Percentiles rank a stretch among this genome's conserved stretches.
Conservation (phyloP, 257 asterid genomes). For the Nicotiana benthamiana region DNA sequence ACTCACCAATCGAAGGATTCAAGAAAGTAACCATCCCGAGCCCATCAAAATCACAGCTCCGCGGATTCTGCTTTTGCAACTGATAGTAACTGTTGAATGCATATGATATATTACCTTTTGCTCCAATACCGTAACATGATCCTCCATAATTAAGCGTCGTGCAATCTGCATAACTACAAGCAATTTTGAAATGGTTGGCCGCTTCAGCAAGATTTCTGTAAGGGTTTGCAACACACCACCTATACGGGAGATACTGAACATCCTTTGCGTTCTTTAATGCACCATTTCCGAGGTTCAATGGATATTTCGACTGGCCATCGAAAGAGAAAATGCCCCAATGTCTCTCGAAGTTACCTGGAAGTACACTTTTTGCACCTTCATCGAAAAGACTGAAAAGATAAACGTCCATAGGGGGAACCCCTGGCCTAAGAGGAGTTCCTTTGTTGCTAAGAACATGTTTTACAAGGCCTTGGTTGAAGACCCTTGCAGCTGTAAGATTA, state of each 20-base stretch:
- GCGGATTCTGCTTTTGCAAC: slow-evolving; percentile 57
- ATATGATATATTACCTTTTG: slow-evolving; percentile 73
- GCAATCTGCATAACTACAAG: slow-evolving; percentile 81
- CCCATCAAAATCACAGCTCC: slow-evolving; percentile 88
- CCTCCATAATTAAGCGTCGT: slow-evolving; percentile 84
- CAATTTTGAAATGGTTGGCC: slow-evolving; percentile 54
- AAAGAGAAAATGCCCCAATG: slow-evolving; percentile 95
- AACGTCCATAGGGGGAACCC: slow-evolving; percentile 67
- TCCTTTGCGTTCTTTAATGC: slow-evolving; percentile 54
- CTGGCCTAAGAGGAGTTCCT: slow-evolving; percentile 88
- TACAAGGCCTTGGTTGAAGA: slow-evolving; percentile 78
- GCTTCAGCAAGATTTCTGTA: slow-evolving; percentile 58
- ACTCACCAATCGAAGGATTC: slow-evolving; percentile 76
- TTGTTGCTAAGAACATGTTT: slow-evolving; percentile 44
- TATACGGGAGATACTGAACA: slow-evolving; percentile 72
- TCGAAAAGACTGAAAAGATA: slow-evolving; percentile 83
- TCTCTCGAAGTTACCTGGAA: slow-evolving; percentile 87
- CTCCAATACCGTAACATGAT: slow-evolving; percentile 63
- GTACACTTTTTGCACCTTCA: slow-evolving; percentile 74
- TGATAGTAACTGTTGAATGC: slow-evolving; percentile 92
- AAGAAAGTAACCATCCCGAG: slow-evolving; percentile 88
- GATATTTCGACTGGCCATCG: slow-evolving; percentile 90
- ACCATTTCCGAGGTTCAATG: slow-evolving; percentile 69
- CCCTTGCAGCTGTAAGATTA: slow-evolving; percentile 68
- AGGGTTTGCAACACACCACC: slow-evolving; percentile 92